Conservation (phyloP, 176 grass and related monocot genomes). For the Oryza nivara region DNA sequence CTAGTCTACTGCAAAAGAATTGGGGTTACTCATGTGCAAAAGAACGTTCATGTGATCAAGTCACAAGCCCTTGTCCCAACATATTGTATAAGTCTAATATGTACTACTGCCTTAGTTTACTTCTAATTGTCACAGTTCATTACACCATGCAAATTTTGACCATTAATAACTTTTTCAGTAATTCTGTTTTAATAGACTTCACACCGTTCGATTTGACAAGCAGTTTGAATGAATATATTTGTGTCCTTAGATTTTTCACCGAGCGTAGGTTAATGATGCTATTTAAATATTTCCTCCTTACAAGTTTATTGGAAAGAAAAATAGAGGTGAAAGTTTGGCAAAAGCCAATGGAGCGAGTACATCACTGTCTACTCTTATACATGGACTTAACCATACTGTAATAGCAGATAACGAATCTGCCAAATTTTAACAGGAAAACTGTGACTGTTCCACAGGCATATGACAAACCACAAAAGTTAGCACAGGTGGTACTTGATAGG, state of each 20-base stretch:
- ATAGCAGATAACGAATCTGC: not conserved
- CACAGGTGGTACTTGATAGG: slow-evolving; percentile 32
- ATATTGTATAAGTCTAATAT: slow-evolving; percentile 9
- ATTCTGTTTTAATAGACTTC: not conserved
- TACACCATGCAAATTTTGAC: not conserved
- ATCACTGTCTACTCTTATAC: not conserved
- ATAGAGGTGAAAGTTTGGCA: not conserved
- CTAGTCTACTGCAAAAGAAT: slow-evolving; percentile 14
- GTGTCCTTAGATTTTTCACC: not conserved
- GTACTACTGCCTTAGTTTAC: too few relatives aligned
- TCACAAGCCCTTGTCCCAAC: slow-evolving; percentile 16
- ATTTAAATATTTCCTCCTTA: not conserved
- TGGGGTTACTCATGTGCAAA: not conserved
- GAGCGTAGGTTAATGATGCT: not conserved
- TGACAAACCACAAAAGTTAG: slow-evolving; percentile 17
- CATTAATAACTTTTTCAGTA: not conserved
- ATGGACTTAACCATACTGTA: not conserved
- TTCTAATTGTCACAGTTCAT: too few relatives aligned
- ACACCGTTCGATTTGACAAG: not conserved
- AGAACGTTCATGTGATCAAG: slow-evolving; percentile 5
- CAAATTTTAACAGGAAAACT: slow-evolving; percentile 12
- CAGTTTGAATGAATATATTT: not conserved
- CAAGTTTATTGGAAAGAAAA: not conserved
- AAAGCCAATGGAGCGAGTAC: not conserved
- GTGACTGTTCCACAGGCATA: not conserved